Base-by-base conservation (phyloP, 164 flowering plant species). In the Santalum album region DNA sequence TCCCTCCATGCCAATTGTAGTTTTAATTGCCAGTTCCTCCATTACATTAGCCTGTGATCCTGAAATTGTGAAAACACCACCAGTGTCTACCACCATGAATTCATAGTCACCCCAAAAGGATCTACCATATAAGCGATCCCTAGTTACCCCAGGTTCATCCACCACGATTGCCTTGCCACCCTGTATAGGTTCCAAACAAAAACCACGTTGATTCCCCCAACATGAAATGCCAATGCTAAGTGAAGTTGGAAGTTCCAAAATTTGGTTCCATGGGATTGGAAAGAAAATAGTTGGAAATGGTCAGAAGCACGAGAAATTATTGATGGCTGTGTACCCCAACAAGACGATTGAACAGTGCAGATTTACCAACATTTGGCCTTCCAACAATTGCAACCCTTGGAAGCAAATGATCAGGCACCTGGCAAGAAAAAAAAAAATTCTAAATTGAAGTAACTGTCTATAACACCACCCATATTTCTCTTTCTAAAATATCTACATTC, bases 301-400 rank as follows among this genome's bases (percentile, higher is more conserved):
- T 6, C 6, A 45, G 29, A 50, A 25, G n/a, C n/a, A n/a, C n/a
- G n/a, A n/a, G n/a, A n/a, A n/a, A n/a, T n/a, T n/a, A n/a, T n/a
- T n/a, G 22, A 25, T 25, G 36, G 60, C 40, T 23, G 64, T 12
- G 27, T 83, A 92, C 98, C 94, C 96, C 96, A 62, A 89, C 94
- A 64, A 92, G 94, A 32, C 96, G 89, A 67, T 92, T 92, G 49
- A 92, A 92, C 21, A 92, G 62, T 57, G 98, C 98, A 58, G 98
- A 92, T 85, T 92, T 92, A 53, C 98, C 98, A 71, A 92, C 98
- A 72, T 92, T 92, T 52, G 98, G 98, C 79, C 98, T 81, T 62
- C 98, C 98, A 71, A 89, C 84, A 69, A 92, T 87, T 52, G 96
- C 69, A 55, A 92, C 96, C 64, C 67, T 79, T 3, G 91, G 91